Evolutionary conservation across 352 stramenopile species (phyloP), one percentile per base, ranked within the genome.

Genomic region (Phytophthora kernoviae): DNA sequence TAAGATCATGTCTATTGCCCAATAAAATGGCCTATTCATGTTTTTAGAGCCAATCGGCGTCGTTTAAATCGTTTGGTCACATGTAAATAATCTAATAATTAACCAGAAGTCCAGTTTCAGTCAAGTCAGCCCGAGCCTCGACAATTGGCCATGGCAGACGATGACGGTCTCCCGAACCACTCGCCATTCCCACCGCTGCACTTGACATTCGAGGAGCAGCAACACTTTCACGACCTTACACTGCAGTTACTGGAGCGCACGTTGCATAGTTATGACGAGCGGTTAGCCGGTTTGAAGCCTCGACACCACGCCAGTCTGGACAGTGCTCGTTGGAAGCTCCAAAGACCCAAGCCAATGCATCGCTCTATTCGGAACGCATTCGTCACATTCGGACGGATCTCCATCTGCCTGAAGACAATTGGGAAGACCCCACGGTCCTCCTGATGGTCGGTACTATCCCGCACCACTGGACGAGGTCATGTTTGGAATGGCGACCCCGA

Each of bases 401-500:
- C 0, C 48, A 73, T 47, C 39, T 76, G 4, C 67, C 67, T 2
- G 62, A 70, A n/a, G 64, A 71, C 33, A 57, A 52, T 37, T 77
- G 64, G 69, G 36, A 54, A 4, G 60, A 75, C 21, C 69, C 69
- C 5, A 58, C 54, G 1, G 58, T 70, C 15, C 51, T 87, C 21
- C 65, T 82, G 30, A 71, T 75, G 50, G 69, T 73, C 30, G 75
- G 77, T 5, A 79, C 58, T 6, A 81, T 84, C 34, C 67, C 48
- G 63, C 67, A 4, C 46, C 67, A n/a, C 39, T 90, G 20, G 72
- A 88, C 34, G 76, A 90, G 34, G 64, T 87, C 49, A 87, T 90
- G 78, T 79, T 84, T 48, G 78, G 82, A 14, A 71, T 85, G 39
- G 20, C 61, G 0, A 59, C 65, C 2, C 67, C 68, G 2, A 68